Percentiles rank a stretch among this genome's conserved stretches.
These are phyloP conservation scores for Colletotrichum cereale DNA, from an alignment of 2,329 filamentous ascomycete species.

Conservation along the genomic window DNA sequence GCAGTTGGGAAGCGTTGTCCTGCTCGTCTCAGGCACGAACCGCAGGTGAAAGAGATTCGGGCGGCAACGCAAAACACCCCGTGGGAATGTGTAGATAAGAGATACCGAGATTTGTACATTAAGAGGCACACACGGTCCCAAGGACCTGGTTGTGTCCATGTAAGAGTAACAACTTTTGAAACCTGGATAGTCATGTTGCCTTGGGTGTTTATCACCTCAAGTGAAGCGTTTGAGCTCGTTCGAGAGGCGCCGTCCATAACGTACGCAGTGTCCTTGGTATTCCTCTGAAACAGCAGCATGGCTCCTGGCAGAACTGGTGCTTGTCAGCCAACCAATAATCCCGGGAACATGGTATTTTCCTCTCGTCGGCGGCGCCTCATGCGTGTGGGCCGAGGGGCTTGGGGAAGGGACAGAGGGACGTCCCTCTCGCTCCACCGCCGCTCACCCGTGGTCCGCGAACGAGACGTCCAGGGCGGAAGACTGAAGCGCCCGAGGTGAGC, in stretches of 20 bases:
- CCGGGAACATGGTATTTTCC: neutral
- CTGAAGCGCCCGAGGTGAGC: neutral
- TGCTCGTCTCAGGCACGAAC: constrained; percentile 78
- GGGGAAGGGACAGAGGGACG: neutral
- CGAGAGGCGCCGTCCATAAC: neutral
- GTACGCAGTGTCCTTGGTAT: neutral
- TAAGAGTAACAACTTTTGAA: neutral
- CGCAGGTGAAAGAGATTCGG: constrained; percentile 1
- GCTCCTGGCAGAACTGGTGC: neutral
- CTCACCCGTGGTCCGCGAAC: too few species aligned
- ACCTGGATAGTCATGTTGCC: neutral
- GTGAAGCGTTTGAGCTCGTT: neutral
- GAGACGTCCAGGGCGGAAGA: neutral
- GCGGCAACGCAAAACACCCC: too few species aligned
- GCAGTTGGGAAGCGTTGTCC: constrained; percentile 87
- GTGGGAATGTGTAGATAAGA: constrained; percentile 5
- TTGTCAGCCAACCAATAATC: neutral
- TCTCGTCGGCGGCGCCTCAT: neutral
- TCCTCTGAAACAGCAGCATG: neutral
- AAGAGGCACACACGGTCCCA: neutral
- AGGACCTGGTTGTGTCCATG: neutral
- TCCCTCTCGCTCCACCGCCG: neutral
- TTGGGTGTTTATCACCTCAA: neutral
- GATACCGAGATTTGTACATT: neutral
- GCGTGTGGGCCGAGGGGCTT: neutral